Evolutionary conservation across 495 filamentous ascomycete genomes (phyloP).

Genomic region (Penicillium malachiteum): DNA sequence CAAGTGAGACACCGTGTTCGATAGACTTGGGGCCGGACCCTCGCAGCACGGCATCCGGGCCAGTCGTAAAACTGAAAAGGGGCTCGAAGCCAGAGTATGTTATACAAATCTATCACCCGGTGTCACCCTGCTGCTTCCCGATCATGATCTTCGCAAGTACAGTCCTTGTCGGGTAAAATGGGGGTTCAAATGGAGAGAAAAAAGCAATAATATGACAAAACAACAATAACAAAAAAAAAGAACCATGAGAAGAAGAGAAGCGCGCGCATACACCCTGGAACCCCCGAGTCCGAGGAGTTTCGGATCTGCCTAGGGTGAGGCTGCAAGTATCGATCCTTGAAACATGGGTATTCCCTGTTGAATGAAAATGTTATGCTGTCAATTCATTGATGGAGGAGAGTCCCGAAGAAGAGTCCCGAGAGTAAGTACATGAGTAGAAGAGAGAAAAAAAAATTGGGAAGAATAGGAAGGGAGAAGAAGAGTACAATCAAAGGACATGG

Average conservation of each 20-base stretch:
- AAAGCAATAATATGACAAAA: background rate
- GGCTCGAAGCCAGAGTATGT: conserved; percentile 15
- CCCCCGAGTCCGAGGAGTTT: conserved; percentile 24
- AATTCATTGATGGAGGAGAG: background rate
- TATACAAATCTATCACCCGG: conserved; percentile 28
- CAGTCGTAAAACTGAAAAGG: conserved; percentile 23
- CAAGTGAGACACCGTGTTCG: conserved; percentile 27
- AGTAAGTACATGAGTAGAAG: background rate
- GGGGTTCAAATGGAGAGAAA: background rate
- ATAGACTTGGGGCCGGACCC: conserved; percentile 26
- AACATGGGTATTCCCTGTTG: conserved; percentile 23
- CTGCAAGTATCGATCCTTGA: conserved; percentile 6
- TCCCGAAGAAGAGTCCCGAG: background rate
- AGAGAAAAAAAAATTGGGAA: background rate
- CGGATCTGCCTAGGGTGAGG: conserved; percentile 14
- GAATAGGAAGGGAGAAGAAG: background rate
- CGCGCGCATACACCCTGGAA: conserved; percentile 6
- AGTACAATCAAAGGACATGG: background rate
- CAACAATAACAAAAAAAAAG: background rate
- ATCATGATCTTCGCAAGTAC: conserved; percentile 1
- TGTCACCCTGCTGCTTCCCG: conserved; percentile 31
- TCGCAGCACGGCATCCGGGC: conserved; percentile 24
- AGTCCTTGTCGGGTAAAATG: background rate
- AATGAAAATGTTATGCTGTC: background rate
- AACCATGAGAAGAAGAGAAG: background rate